Base-by-base conservation (phyloP, 202 grass and related monocot genomes). In the Setaria viridis region DNA sequence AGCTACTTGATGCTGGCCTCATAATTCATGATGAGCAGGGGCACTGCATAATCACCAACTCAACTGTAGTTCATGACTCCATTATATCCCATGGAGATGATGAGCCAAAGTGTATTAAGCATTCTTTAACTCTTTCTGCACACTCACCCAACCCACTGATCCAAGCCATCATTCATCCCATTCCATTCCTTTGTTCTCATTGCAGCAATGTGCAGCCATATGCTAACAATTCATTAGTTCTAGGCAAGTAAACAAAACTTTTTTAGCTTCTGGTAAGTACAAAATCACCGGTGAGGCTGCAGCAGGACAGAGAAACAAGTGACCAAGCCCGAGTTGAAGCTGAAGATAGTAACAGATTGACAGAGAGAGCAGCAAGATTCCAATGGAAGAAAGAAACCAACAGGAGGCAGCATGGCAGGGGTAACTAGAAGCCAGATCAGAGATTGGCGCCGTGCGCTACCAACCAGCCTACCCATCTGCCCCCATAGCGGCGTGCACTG, bases 351-450 rank as follows among this genome's bases (percentile, higher is more conserved):
- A 62, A 62, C 45, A 39, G 41, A 73, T 57, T 82, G 67, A 55
- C 41, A 60, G 67, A 86, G 42, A 35, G 39, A 39, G 20, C 11
- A 73, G 42, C 80, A 56, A 80, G 75, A 91, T 87, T 87, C 89
- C 85, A 87, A 79, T 78, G 87, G 80, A 94, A 41, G 43, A 7
- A 46, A 87, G 87, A 92, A 83, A 94, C 91, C 86, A 94, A 88
- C 82, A 87, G 53, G 63, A 84, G 56, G 84, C 85, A 82, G 82
- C 80, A 85, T 76, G 54, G 80, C 72, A 84, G 58, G 45, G 79
- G 78, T 92, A 84, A 77, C 74, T 79, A 90, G 70, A 86, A 9
- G 86, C 78, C 88, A 87, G 86, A 86, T 82, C 73, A 84, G 68
- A 76, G 81, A 70, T 79, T 82, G 89, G 70, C 71, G 21, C 57